These are phyloP conservation scores for Torulaspora gathmanii DNA, from an alignment of 805 yeast species.

Conservation along the genomic window DNA sequence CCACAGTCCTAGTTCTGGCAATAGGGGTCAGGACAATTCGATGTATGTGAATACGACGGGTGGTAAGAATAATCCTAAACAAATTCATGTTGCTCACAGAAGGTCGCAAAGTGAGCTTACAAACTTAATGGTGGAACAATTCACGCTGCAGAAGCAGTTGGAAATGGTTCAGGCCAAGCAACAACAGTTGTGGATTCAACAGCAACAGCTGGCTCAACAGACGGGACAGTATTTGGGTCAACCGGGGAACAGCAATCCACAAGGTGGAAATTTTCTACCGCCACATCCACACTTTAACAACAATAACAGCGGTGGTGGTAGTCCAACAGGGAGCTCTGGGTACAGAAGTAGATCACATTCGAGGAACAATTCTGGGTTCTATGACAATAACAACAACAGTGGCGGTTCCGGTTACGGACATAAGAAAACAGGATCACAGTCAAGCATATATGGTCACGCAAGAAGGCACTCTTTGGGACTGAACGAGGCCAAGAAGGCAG, in stretches of 20 bases:
- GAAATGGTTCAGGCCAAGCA: slow-evolving; percentile 90
- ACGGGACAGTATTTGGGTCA: slow-evolving; percentile 39
- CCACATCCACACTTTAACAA: slow-evolving; percentile 31
- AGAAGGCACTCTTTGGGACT: slow-evolving; percentile 91
- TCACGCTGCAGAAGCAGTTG: slow-evolving; percentile 82
- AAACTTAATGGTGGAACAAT: slow-evolving; percentile 84
- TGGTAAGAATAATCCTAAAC: slow-evolving; percentile 47
- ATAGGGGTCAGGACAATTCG: slow-evolving; percentile 18
- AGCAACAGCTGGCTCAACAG: slow-evolving; percentile 53
- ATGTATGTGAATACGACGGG: slow-evolving; percentile 31
- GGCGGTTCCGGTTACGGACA: slow-evolving; percentile 33
- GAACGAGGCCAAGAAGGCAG: slow-evolving; percentile 91
- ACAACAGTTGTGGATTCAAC: slow-evolving; percentile 56
- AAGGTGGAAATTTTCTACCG: slow-evolving; percentile 16
- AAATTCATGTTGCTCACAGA: slow-evolving; percentile 91
- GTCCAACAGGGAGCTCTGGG: slow-evolving; percentile 13
- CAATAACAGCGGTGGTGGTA: slow-evolving; percentile 8
- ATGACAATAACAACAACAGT: slow-evolving; percentile 18
- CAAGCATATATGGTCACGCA: slow-evolving; percentile 60
- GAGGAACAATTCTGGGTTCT: slow-evolving; percentile 35
- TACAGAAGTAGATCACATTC: slow-evolving; percentile 36
- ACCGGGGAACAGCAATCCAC: slow-evolving; percentile 15
- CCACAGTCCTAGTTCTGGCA: slow-evolving; percentile 7
- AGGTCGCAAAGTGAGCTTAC: slow-evolving; percentile 95
- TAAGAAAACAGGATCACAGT: slow-evolving; percentile 46